Conservation (phyloP, 2,329 filamentous ascomycete species). For the Pseudogymnoascus sp. region DNA sequence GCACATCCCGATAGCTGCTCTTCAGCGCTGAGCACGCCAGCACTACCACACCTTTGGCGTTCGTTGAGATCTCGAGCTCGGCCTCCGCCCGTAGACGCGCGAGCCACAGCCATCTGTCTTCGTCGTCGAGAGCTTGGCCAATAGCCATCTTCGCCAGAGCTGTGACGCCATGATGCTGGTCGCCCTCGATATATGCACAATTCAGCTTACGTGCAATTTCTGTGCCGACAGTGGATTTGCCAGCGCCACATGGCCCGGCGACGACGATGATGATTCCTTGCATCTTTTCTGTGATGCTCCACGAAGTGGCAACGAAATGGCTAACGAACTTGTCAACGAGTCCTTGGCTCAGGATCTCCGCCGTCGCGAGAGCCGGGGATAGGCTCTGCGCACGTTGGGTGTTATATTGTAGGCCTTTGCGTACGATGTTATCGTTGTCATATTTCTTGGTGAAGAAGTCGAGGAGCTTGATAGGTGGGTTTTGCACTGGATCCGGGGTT, state of each 20-base stretch:
- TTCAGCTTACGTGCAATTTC: conserved; percentile 25
- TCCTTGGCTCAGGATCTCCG: conserved; percentile 12
- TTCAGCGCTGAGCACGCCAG: conserved; percentile 37
- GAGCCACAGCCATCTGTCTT: conserved; percentile 30
- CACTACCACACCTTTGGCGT: conserved; percentile 25
- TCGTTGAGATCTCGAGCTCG: conserved; percentile 22
- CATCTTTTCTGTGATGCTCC: conserved; percentile 14
- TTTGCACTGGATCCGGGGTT: conserved; percentile 41
- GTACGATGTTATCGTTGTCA: conserved; percentile 34
- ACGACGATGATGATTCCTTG: conserved; percentile 28
- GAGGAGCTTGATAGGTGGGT: conserved; percentile 47
- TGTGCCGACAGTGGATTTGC: conserved; percentile 34
- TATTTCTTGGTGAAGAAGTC: conserved; percentile 47
- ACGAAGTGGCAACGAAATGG: conserved; percentile 13
- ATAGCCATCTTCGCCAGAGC: conserved; percentile 30
- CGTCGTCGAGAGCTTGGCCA: conserved; percentile 27
- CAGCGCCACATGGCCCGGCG: conserved; percentile 36
- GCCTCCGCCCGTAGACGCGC: conserved; percentile 22
- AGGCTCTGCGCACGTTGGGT: conserved; percentile 13
- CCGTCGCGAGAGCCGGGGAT: conserved; percentile 14
- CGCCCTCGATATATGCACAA: conserved; percentile 36
- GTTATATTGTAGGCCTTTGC: conserved; percentile 24
- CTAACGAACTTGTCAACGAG: conserved; percentile 16
- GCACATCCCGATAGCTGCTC: conserved; percentile 27
- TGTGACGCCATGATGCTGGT: conserved; percentile 30